These are phyloP conservation scores for Cryptococcus amylolentus DNA, from an alignment of 1,284 basidiomycete genomes.

Conservation along the genomic window DNA sequence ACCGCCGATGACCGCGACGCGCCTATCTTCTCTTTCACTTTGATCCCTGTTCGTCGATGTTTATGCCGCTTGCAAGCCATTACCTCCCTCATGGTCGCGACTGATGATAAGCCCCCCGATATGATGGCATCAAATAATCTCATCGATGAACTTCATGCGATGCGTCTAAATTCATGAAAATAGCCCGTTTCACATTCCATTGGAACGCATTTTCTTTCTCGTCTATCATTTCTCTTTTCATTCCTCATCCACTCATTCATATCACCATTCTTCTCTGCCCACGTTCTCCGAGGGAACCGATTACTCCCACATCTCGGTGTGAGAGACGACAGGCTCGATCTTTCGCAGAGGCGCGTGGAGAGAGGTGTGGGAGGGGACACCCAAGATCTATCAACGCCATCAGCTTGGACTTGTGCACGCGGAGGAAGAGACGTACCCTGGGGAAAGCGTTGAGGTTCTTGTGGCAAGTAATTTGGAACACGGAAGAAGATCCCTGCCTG, in stretches of 20 bases:
- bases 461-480: constrained; percentile 94
- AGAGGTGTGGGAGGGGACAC: constrained; percentile 64
- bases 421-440: constrained; percentile 53
- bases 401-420: background rate
- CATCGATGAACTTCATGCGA: background rate
- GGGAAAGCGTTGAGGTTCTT: constrained; percentile 96
- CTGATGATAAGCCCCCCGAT: too few relatives aligned
- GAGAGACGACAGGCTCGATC: constrained; percentile 38
- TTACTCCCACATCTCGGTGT: constrained; percentile 31
- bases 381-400: constrained; percentile 54
- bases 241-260: background rate
- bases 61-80: too few relatives aligned
- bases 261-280: background rate
- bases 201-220: background rate
- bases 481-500: constrained; percentile 78
- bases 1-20: too few relatives aligned
- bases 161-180: background rate
- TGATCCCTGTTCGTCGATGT: too few relatives aligned
- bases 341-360: constrained; percentile 37
- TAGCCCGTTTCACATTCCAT: background rate
- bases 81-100: too few relatives aligned
- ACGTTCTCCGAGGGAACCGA: too few relatives aligned
- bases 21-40: too few relatives aligned
- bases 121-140: too few relatives aligned
- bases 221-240: too few relatives aligned